Evolutionary conservation across 78 protist species (phyloP), one percentile per base, ranked within the genome.

Genomic region (Dictyostelium firmibasis): DNA sequence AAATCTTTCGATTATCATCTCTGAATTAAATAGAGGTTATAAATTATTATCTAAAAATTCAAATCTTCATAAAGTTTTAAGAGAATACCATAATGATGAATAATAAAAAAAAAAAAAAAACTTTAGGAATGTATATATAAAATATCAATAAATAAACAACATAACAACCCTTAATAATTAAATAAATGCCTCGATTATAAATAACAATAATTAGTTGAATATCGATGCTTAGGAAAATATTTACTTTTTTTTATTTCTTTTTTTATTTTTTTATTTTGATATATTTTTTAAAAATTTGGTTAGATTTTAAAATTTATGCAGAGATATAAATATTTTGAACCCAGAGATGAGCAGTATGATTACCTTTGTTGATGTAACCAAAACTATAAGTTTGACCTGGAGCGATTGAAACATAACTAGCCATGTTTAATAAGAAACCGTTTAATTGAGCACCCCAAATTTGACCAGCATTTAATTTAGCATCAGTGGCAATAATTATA

Each of bases 11-110:
- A 81, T 81, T 29, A 89, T 89, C 53, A 89, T 89, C 4, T 60
- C 84, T 9, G 94, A 89, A 33, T 81, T 89, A 43, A 89, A 89
- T 50, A 60, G 94, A 70, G 94, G 86, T n/a, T 89, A 89, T 70
- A 89, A 89, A 70, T 67, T 89, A 43, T n/a, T 89, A 38, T 89
- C 94, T 20, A 36, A 75, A 70, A 70, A 25, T 78, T 72, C 81
- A 23, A 89, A 89, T 81, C 74, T 89, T 2, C 94, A 89, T 44
- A 81, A 67, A 44, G 94, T 89, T 69, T 89, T 85, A 64, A 78
- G 87, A 44, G 94, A 89, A 70, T 89, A 69, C 81, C 31, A 79
- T 18, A 36, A 53, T 9, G 60, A 60, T 31, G 84, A 81, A 50
- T 18, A 64, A 67, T n/a, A 25, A 27, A 7, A 67, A 67, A 67